A percentile compares a stretch with the other conserved stretches of the same genome.
phyloP scores from a whole-genome alignment of 106 monocot genomes.

The Allium sativum region DNA sequence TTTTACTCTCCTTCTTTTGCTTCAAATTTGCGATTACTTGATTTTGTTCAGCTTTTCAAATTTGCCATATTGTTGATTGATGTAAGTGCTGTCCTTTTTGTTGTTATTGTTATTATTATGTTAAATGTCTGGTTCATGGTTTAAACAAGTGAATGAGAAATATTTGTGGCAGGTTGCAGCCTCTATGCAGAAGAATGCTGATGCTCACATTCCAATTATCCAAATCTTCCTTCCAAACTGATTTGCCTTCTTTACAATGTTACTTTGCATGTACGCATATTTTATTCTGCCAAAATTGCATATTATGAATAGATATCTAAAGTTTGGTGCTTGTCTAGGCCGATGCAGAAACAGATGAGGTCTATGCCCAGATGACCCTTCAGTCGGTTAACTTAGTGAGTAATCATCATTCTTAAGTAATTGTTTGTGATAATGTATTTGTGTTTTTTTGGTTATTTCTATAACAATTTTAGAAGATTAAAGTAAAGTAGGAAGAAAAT shows the following conservation, averaged over 20 bases:
- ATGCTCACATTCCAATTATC: conserved; percentile 71
- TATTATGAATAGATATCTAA: background rate
- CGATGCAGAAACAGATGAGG: conserved; percentile 88
- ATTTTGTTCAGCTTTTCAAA: background rate
- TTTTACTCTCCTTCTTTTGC: no score
- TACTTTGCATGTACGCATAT: conserved; percentile 57
- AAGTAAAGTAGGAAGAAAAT: no score
- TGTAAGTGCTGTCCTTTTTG: no score
- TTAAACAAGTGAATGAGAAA: background rate
- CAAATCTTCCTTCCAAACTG: conserved; percentile 71
- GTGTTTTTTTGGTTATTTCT: no score
- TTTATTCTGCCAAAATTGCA: background rate
- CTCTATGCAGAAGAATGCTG: conserved; percentile 70
- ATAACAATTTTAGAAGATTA: no score
- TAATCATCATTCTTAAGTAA: background rate
- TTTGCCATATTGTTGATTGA: no score
- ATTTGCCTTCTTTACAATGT: conserved; percentile 77
- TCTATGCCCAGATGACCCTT: conserved; percentile 93
- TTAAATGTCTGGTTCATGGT: background rate
- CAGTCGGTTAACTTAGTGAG: conserved; percentile 75
- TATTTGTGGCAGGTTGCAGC: conserved; percentile 68
- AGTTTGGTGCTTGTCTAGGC: conserved; percentile 31
- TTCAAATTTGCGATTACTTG: background rate
- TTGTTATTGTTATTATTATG: background rate
- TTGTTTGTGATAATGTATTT: no score